Percentiles rank a stretch among this genome's conserved stretches.
Conservation (phyloP, 768 basidiomycete genomes). For the Tulasnella sp. region DNA sequence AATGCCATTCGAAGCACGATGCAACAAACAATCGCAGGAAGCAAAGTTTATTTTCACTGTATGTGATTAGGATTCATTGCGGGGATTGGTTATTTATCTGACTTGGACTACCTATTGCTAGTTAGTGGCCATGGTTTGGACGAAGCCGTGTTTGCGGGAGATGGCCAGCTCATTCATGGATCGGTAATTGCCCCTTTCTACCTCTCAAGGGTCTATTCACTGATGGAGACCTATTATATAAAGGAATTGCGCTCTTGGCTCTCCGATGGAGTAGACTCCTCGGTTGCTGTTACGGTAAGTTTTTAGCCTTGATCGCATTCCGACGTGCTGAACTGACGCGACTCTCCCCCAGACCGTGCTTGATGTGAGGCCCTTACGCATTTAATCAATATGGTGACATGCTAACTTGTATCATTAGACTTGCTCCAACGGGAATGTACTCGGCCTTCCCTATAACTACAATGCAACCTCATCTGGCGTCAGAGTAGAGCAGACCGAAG, state of each 20-base stretch:
- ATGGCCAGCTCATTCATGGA: not conserved
- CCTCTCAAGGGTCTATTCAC: accelerated
- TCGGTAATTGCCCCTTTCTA: not conserved
- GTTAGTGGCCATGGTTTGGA: not conserved
- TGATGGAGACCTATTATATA: not conserved
- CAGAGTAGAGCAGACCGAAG: too few relatives aligned
- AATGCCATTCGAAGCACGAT: not conserved
- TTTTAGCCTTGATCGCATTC: not conserved
- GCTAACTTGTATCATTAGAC: not conserved
- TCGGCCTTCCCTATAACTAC: not conserved
- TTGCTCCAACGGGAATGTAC: not conserved
- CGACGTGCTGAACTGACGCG: not conserved
- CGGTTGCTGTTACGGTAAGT: not conserved
- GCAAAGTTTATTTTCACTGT: not conserved
- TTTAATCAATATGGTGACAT: too few relatives aligned
- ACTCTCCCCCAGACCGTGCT: not conserved
- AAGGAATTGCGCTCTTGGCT: not conserved
- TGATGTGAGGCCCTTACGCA: not conserved
- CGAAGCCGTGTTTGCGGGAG: not conserved
- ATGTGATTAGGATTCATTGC: not conserved
- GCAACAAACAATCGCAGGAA: not conserved
- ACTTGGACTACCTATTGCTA: not conserved
- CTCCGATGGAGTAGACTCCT: not conserved
- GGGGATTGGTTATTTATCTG: too few relatives aligned
- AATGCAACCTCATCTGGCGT: not conserved